These are phyloP conservation scores for Cenchrus purpureus DNA, from an alignment of 176 grass and related monocot genomes.

Conservation along the genomic window DNA sequence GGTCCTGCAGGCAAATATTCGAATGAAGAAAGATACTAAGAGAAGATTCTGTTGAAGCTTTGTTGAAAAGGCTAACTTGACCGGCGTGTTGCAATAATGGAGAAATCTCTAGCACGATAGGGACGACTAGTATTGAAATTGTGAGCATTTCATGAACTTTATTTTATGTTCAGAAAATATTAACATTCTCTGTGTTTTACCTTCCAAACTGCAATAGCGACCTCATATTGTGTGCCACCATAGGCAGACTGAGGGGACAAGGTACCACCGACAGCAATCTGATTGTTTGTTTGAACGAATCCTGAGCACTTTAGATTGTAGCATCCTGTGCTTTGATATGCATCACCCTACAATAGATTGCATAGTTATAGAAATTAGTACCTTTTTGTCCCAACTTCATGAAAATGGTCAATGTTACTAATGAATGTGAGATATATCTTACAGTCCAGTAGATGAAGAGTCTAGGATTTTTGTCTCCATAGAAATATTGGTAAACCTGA, in stretches of 20 bases:
- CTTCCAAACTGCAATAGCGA: slow-evolving; percentile 81
- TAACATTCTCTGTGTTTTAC: slow-evolving; percentile 52
- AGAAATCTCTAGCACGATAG: too few relatives aligned
- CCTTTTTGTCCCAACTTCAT: neutral
- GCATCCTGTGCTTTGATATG: slow-evolving; percentile 70
- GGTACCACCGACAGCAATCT: slow-evolving; percentile 70
- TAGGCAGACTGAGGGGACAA: slow-evolving; percentile 70
- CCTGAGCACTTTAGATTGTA: slow-evolving; percentile 80
- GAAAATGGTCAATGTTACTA: neutral
- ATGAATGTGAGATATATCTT: slow-evolving; percentile 37
- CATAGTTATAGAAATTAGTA: slow-evolving; percentile 30
- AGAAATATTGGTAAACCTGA: slow-evolving; percentile 69
- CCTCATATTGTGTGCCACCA: slow-evolving; percentile 71
- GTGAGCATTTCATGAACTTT: neutral
- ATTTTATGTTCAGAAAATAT: slow-evolving; percentile 21
- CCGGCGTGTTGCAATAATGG: too few relatives aligned
- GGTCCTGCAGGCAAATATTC: slow-evolving; percentile 48
- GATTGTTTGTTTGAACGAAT: slow-evolving; percentile 83
- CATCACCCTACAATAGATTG: slow-evolving; percentile 63
- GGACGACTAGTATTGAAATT: neutral
- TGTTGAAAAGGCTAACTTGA: neutral
- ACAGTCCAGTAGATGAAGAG: slow-evolving; percentile 89
- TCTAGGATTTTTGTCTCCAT: slow-evolving; percentile 68
- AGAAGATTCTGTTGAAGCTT: slow-evolving; percentile 13
- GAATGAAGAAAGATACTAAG: neutral